Base-by-base conservation (phyloP, 2,329 filamentous ascomycete species). In the Westerdykella ornata region DNA sequence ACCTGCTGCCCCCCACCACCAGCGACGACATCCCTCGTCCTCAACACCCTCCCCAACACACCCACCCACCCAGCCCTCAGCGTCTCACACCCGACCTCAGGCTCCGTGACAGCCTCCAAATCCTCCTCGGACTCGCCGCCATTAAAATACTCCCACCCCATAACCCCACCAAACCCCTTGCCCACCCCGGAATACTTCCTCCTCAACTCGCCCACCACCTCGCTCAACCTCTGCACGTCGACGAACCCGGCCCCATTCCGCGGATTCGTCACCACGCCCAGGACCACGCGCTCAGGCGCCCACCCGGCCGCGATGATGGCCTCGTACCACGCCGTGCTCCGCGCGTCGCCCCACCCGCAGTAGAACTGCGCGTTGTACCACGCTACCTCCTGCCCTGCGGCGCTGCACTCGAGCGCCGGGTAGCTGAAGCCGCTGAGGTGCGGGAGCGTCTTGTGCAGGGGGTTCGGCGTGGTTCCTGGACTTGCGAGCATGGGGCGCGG, bases 91-190 rank as follows among this genome's bases (percentile, higher is more conserved):
- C 49, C 45, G 1, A 60, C 35, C 0, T 56, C 51, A 3, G 59
- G 48, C 0, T 35, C 35, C 2, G 53, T 36, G 0, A 62, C 50
- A 7, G 63, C 54, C 4, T 54, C 51, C 9, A 62, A 13, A 31
- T 65, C 61, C 1, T 52, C 48, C 0, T 60, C 59, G 19, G 50
- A 49, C 17, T 59, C 55, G 13, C 63, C 64, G 9, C 82, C 79
- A 69, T 94, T 94, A 69, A 90, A 95, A 62, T 92, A 95, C 68
- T 96, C 89, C 89, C 89, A 96, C 2, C 88, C 88, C 81, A 92
- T 92, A 5, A 96, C 81, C 1, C 89, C 89, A 1, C 88, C 89
- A 62, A 95, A 92, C 1, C 77, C 32, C 29, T 40, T 50, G 1
- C 59, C 56, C 0, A 52, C 38, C n/a, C 42, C 42, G 11, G 48